Evolutionary conservation across 2,329 filamentous ascomycete species (phyloP), one percentile per base, ranked within the genome.

Genomic region (Shiraia sp.): DNA sequence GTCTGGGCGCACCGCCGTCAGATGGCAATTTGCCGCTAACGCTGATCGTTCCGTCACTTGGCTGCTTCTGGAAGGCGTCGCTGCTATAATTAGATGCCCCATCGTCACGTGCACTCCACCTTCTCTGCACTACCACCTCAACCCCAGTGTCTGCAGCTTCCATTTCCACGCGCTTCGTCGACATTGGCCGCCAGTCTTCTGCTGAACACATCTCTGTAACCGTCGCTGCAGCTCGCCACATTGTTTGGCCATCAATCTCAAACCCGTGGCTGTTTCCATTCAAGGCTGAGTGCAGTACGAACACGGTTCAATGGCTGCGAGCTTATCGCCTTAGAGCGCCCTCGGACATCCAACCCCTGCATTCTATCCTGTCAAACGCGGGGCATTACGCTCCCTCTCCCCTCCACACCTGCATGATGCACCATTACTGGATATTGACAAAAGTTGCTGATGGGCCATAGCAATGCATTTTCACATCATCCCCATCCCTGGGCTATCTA

Each of bases 41-140:
- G 32, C 24, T 34, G 30, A 33, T 40, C 30, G 28, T 31, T 23
- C 31, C 27, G 36, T 10, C 31, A 19, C 19, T 22, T 25, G 13
- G 6, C 27, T 8, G 23, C 24, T 22, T 22, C 19, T 22, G 19
- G 19, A 22, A 22, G 19, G 19, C 37, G 29, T 28, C 15, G 13
- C 12, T 5, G 10, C 40, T 37, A 42, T 27, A 42, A 27, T 17
- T 42, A 42, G 40, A 12, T 15, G 12, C 22, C 22, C 24, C 12
- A 19, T 26, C 33, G 27, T 42, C 40, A 42, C 40, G 40, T 42
- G 40, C 32, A 23, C 14, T 32, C 28, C 33, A 32, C 29, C 29
- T 14, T 16, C 23, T 32, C 14, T 22, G 19, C 19, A 22, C 8
- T 22, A 22, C 19, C 19, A 22, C 36, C 15, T 16, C 13, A 15